Base-by-base conservation (phyloP, 345 rosid species). In the Mallotus nudiflorus region DNA sequence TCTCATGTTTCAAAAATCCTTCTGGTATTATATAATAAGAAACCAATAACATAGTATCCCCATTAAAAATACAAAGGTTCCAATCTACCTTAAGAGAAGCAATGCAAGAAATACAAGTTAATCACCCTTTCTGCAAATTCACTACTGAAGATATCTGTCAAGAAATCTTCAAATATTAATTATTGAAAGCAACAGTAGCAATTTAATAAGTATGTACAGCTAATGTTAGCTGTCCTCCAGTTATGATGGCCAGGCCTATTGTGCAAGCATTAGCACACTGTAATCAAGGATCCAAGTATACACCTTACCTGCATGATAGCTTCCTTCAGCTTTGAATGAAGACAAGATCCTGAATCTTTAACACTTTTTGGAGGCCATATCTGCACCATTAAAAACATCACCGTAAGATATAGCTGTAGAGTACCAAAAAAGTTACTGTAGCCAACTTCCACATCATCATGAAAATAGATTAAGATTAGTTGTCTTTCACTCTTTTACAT, bases 301-400 rank as follows among this genome's bases (percentile, higher is more conserved):
- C 77, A 54, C 46, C 70, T 77, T 62, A 88, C 99, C 97, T 88
- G 91, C 82, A 84, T 27, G 73, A 95, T 88, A 60, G 89, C 97
- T 80, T 92, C 99, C 80, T 85, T 95, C 75, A 92, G 83, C 74
- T 68, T 84, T 65, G 91, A 88, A 86, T 95, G 94, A 74, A 92
- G 87, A 75, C 80, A 79, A 63, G 99, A 92, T 69, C 96, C 97
- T 20, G 97, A 85, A 83, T 95, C 99, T 81, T 92, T 92, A 67
- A 95, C 84, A 83, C 82, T 88, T 80, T 92, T 95, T 27, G 99
- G 98, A 85, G 99, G 99, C 98, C 98, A 95, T 82, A 95, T 88
- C 99, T 95, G 87, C 75, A 81, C 33, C 62, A 78, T 68, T 15
- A 77, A 9, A 67, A 33, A 64, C 50, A 39, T n/a, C 75, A 59